Evolutionary conservation across 805 yeast species (phyloP), one percentile per base, ranked within the genome.

Genomic region (Hanseniaspora lindneri): DNA sequence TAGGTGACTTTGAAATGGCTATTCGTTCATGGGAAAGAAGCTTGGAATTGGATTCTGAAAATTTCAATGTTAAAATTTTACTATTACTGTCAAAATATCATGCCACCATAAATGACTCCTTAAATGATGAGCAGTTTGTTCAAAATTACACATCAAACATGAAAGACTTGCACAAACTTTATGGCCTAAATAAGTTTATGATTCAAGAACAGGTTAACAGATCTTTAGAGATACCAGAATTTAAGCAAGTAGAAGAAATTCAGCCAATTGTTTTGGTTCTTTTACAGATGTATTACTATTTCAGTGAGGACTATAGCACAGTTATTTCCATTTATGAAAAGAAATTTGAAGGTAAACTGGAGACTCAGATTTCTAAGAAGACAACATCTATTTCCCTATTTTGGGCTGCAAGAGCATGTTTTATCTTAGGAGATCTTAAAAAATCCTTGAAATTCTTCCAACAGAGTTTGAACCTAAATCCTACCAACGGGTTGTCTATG

Each of bases 371-470:
- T 2, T 50, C 62, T 11, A 46, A 69, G 3, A 62, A 65, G 21
- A 60, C 79, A 2, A 58, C 68, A 20, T 73, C 83, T 28, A 88
- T 82, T 53, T 78, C 85, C 2, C 63, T 73, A 42, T 83, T 83
- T 56, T 92, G 96, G 97, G 69, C 79, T 49, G 98, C 86, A 3
- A 74, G 97, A 61, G 79, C 83, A 16, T 70, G 75, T 43, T 88
- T 80, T 55, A 70, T 69, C 6, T 61, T 72, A 24, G 65, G 68
- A 1, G 84, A 87, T 56, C 76, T 70, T 58, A 73, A 76, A n/a
- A 73, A 73, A 51, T 80, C 97, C 0, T 83, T 84, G 56, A 73
- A 72, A 49, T 68, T 71, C 56, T 89, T 84, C 62, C 79, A 80
- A 53, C 84, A 77, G 51, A 77, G 96, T 5, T 72, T 77, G 35